Evolutionary conservation across 2,329 filamentous ascomycete genomes (phyloP), one percentile per base, ranked within the genome.

Genomic region (Cercospora zeina): DNA sequence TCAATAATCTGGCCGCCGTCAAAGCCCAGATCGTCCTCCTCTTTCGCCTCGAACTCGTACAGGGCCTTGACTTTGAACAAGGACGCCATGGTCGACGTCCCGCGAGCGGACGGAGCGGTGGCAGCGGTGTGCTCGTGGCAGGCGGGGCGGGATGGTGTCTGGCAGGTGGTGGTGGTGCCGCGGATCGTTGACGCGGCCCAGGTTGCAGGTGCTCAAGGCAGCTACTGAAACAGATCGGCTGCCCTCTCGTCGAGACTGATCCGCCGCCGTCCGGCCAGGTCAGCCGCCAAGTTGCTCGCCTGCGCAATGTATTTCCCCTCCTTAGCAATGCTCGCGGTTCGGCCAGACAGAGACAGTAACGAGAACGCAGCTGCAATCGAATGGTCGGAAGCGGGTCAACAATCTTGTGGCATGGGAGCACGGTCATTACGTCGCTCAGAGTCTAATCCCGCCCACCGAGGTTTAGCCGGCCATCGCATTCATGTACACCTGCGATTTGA

Each of bases 1-100:
- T 90, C 95, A 75, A 99, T 96, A 77, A 97, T 85, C 79, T 97
- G 93, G 68, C 91, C 92, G 72, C 85, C 80, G 63, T 83, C 77
- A 76, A 99, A 99, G 74, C 86, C 89, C 70, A 99, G 87, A 79
- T 99, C 95, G 78, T 99, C 95, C 70, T 96, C 92, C 77, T 99
- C 93, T 65, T 86, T 85, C 69, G 95, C 97, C 75, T 84, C 82
- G 81, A 99, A 99, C 76, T 97, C 93, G 81, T 89, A 99, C 74
- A 97, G 80, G 70, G 95, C 91, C 83, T 93, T 96, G 81, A 99
- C 95, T 80, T 91, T 96, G 83, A 96, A 97, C 71, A 68, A 51
- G 62, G 82, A 82, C 65, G 76, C 77, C 69, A 71, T 70, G 50
- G 61, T 53, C 16, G n/a, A 31, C 53, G 57, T 47, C 50, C 47